These are phyloP conservation scores for Chrysoporthe deuterocubensis DNA, from an alignment of 2,329 filamentous ascomycete species.

Conservation along the genomic window DNA sequence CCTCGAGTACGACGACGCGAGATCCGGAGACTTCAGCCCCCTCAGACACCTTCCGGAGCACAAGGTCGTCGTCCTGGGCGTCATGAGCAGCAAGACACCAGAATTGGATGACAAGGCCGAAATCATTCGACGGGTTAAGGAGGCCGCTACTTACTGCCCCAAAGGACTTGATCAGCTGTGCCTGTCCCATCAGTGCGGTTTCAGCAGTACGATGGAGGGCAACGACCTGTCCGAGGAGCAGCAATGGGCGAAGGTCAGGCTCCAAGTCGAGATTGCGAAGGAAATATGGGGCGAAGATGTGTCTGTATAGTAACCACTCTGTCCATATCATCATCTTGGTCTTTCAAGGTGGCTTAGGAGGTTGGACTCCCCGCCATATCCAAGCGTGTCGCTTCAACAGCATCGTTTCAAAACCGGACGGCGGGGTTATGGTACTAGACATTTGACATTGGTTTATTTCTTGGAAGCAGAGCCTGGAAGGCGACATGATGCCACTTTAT, in stretches of 20 bases:
- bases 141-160: constrained; percentile 52
- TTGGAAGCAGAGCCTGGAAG: too few relatives aligned
- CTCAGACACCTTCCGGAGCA: constrained; percentile 56
- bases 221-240: constrained; percentile 60
- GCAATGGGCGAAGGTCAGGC: constrained; percentile 60
- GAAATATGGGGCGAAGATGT: constrained; percentile 58
- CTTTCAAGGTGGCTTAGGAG: too few relatives aligned
- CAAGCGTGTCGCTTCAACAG: too few relatives aligned
- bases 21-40: constrained; percentile 58
- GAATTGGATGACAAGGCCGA: constrained; percentile 54
- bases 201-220: constrained; percentile 60
- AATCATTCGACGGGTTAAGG: constrained; percentile 45
- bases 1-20: constrained; percentile 62
- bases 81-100: constrained; percentile 61
- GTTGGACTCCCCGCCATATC: not conserved
- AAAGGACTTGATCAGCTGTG: constrained; percentile 58
- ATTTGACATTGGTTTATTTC: too few relatives aligned
- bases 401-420: too few relatives aligned
- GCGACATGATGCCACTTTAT: too few relatives aligned
- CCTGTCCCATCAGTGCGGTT: constrained; percentile 62
- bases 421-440: too few relatives aligned
- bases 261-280: constrained; percentile 61
- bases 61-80: constrained; percentile 60
- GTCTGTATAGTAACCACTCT: constrained; percentile 28
- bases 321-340: too few relatives aligned